Evolutionary conservation across 148 eudicot genomes (phyloP).

Genomic region (Fagopyrum esculentum): DNA sequence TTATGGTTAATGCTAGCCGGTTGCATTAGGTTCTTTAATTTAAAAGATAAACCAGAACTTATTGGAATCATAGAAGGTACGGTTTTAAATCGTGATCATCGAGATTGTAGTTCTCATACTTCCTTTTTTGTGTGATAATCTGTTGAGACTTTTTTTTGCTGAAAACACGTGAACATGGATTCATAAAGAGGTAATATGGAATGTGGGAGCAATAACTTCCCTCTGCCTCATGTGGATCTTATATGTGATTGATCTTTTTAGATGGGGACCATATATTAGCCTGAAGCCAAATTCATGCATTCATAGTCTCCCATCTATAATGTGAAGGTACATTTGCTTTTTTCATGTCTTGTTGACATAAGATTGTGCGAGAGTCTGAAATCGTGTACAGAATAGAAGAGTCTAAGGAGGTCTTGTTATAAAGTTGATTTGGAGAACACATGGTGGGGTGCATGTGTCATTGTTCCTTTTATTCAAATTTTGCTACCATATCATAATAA

Average conservation of each 20-base stretch:
- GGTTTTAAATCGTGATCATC: neutral
- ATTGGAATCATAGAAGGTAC: neutral
- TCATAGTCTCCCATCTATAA: neutral
- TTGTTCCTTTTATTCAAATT: neutral
- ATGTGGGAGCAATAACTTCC: constrained; percentile 4
- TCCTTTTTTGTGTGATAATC: constrained; percentile 4
- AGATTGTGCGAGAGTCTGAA: neutral
- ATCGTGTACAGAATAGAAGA: neutral
- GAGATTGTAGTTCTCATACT: neutral
- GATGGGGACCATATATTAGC: constrained; percentile 8
- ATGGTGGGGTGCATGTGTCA: constrained; percentile 9
- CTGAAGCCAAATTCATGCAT: constrained; percentile 8
- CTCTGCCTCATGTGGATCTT: neutral
- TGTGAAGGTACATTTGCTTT: constrained; percentile 1
- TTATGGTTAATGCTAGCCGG: neutral
- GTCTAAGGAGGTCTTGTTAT: neutral
- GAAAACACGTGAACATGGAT: neutral
- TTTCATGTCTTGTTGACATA: constrained; percentile 6
- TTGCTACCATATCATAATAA: neutral
- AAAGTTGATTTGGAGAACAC: neutral
- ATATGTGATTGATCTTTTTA: constrained; percentile 4
- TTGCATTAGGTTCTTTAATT: neutral
- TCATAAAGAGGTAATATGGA: constrained; percentile 3
- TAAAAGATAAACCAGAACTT: neutral
- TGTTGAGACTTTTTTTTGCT: neutral